Conservation (phyloP, 148 eudicot species). For the Euryodendron excelsum region DNA sequence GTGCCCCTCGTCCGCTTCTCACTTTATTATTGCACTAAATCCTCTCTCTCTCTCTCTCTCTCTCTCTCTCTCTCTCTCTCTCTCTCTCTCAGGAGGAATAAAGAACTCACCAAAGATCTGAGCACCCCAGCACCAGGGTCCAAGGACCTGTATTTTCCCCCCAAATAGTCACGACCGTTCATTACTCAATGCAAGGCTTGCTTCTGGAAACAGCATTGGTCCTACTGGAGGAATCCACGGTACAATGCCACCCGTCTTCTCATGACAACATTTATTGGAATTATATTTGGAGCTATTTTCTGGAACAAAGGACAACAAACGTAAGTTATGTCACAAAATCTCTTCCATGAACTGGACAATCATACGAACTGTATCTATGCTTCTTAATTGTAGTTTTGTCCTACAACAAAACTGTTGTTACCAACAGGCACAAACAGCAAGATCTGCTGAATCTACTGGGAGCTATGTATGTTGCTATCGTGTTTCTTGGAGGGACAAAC, state of each 20-base stretch:
- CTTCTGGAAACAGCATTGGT: conserved; percentile 55
- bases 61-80: not conserved
- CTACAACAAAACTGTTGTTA: not conserved
- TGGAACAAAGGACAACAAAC: conserved; percentile 39
- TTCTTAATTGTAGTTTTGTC: not conserved
- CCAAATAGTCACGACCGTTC: conserved; percentile 44
- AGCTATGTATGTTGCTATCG: conserved; percentile 41
- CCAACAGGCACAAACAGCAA: conserved; percentile 41
- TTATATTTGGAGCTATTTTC: conserved; percentile 48
- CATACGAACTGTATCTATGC: not conserved
- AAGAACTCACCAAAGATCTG: conserved; percentile 37
- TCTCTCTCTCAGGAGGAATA: conserved; percentile 36
- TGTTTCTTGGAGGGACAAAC: conserved; percentile 52
- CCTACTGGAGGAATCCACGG: conserved; percentile 52
- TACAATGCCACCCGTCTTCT: conserved; percentile 44
- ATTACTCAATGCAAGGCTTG: conserved; percentile 46
- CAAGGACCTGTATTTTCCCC: conserved; percentile 39
- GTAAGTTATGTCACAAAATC: too few relatives aligned
- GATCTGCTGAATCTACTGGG: conserved; percentile 44
- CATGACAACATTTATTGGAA: conserved; percentile 41
- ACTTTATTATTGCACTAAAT: not conserved
- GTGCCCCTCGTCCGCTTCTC: too few relatives aligned
- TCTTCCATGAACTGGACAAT: too few relatives aligned
- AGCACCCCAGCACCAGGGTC: conserved; percentile 46
- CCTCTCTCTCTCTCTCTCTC: too few relatives aligned